These are phyloP conservation scores for Citrullus amarus DNA, from an alignment of 306 rosid genomes.

Conservation along the genomic window DNA sequence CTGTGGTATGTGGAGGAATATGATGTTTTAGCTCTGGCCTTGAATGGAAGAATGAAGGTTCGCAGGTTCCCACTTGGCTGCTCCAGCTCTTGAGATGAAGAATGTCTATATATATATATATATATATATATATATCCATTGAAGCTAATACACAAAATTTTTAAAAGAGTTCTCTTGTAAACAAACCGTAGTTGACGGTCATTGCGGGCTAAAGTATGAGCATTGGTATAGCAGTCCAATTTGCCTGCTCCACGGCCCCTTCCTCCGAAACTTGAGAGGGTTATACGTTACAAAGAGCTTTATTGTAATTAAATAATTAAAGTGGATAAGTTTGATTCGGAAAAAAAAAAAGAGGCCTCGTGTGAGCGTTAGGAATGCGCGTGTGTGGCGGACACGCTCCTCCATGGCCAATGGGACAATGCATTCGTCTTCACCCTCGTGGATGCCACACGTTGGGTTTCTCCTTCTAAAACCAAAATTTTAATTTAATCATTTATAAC, in stretches of 20 bases:
- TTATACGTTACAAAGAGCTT: background rate
- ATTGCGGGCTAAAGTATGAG: background rate
- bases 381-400: background rate
- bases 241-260: background rate
- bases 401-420: background rate
- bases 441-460: background rate
- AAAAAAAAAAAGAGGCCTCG: too few relatives aligned
- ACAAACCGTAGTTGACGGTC: background rate
- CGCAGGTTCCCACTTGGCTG: constrained; percentile 65
- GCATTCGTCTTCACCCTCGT: background rate
- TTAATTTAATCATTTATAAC: background rate
- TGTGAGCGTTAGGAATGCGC: background rate
- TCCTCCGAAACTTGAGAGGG: background rate
- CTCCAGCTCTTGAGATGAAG: constrained; percentile 9
- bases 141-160: background rate
- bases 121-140: background rate
- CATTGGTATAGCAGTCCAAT: background rate
- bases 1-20: constrained; percentile 97
- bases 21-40: constrained; percentile 82
- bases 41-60: constrained; percentile 73
- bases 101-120: background rate
- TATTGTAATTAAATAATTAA: background rate
- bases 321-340: too few relatives aligned
- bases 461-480: background rate
- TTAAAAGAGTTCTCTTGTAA: background rate